Evolutionary conservation across 768 basidiomycete species (phyloP).

Genomic region (Boletus reticuloceps): DNA sequence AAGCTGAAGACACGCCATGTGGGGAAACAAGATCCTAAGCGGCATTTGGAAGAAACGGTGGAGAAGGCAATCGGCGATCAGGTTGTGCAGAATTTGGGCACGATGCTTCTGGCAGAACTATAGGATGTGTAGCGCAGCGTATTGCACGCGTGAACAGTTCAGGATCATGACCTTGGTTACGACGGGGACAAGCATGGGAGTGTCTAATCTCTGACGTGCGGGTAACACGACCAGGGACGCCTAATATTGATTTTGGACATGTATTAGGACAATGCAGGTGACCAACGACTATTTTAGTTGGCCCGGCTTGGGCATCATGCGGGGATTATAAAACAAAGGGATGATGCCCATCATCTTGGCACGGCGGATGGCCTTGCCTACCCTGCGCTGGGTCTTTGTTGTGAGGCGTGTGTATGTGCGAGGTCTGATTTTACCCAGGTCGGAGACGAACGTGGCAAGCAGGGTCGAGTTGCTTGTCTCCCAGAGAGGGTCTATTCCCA

Average conservation of each 20-base stretch:
- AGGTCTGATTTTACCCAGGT: constrained; percentile 79
- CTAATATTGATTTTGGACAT: background rate
- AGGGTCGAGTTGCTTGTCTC: constrained; percentile 61
- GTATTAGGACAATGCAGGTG: background rate
- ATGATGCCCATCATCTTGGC: constrained; percentile 92
- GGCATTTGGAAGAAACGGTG: constrained; percentile 95
- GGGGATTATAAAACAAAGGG: constrained; percentile 42
- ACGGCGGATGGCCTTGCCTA: constrained; percentile 84
- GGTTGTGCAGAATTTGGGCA: constrained; percentile 92
- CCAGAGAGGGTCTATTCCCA: constrained; percentile 70
- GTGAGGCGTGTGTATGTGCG: constrained; percentile 72
- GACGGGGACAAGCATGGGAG: background rate
- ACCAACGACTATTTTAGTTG: constrained; percentile 2
- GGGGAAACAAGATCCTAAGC: constrained; percentile 96
- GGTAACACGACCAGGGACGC: constrained; percentile 9
- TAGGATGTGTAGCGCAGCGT: constrained; percentile 32
- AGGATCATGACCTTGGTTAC: background rate
- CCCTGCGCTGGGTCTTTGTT: constrained; percentile 68
- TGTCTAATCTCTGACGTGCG: background rate
- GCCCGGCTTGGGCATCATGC: constrained; percentile 22
- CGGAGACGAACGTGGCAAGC: constrained; percentile 57
- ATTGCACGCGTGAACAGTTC: background rate
- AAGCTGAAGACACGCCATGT: constrained; percentile 97
- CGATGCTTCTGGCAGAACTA: constrained; percentile 91
- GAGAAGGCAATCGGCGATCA: constrained; percentile 99